Conservation (phyloP, 768 basidiomycete genomes). For the Heimioporus sp. region DNA sequence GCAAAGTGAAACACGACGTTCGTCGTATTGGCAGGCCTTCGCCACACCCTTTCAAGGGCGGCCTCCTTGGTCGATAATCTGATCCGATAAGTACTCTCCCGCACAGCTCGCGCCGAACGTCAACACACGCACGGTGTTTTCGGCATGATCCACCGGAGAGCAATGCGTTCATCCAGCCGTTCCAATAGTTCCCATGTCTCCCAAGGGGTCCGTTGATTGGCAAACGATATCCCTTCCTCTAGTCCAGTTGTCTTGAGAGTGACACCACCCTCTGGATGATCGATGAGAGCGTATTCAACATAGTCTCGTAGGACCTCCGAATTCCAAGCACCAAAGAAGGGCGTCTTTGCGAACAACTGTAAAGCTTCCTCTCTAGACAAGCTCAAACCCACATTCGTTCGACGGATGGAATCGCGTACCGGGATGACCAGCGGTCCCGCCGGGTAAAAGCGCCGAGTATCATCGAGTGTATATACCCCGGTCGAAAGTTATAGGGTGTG, state of each 20-base stretch:
- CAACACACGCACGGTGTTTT: slow-evolving; percentile 11
- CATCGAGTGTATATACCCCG: background rate
- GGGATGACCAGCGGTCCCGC: slow-evolving; percentile 61
- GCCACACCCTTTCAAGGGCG: slow-evolving; percentile 26
- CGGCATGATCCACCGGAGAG: slow-evolving; percentile 31
- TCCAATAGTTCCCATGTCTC: slow-evolving; percentile 31
- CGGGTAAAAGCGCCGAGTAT: slow-evolving; percentile 52
- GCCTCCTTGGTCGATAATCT: background rate
- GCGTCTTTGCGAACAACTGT: slow-evolving; percentile 42
- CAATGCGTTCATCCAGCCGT: slow-evolving; percentile 23
- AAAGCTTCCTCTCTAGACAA: slow-evolving; percentile 57
- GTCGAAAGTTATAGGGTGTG: slow-evolving; percentile 9
- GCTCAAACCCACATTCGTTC: background rate
- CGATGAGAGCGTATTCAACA: slow-evolving; percentile 52
- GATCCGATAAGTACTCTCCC: too few relatives aligned
- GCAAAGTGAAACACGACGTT: slow-evolving; percentile 27
- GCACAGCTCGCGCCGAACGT: background rate
- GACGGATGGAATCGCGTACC: slow-evolving; percentile 34
- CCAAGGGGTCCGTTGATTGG: slow-evolving; percentile 33
- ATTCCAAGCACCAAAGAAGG: slow-evolving; percentile 76
- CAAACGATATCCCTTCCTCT: slow-evolving; percentile 64
- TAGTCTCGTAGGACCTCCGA: slow-evolving; percentile 58
- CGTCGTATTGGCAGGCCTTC: slow-evolving; percentile 27
- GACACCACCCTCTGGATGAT: slow-evolving; percentile 37
- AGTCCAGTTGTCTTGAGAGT: slow-evolving; percentile 64